Evolutionary conservation across 805 yeast genomes (phyloP), one percentile per base, ranked within the genome.

Genomic region (Lachancea nothofagi): DNA sequence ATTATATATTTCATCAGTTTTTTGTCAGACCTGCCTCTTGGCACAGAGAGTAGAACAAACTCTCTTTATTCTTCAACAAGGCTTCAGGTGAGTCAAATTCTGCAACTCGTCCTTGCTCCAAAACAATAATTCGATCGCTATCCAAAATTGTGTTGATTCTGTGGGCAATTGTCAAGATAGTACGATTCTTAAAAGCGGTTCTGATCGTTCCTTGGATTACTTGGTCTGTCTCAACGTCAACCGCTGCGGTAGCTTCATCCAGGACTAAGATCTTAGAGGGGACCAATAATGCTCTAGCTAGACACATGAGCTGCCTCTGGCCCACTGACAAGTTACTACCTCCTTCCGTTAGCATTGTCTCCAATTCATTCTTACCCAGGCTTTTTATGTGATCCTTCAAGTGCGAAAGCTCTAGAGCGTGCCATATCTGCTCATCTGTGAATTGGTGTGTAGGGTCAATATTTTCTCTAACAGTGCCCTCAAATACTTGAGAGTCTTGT

Each of bases 201-300:
- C 93, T 72, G 37, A 84, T 84, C 1, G 95, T 84, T 45, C 80
- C 77, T 65, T 84, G 94, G 38, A 84, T 71, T 40, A 83, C 73
- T 45, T 77, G 66, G 61, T 84, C 95, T 2, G 95, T 84, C 55
- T 83, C 86, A 26, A 83, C 89, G 62, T 84, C 95, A 37, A 84
- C 93, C 5, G 90, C 88, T 4, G 95, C 93, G 2, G 95, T 84
- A 9, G 94, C 94, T 62, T 84, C 95, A 61, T 84, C 95, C 53
- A 84, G 64, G 7, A 84, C 78, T 46, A 84, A 67, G 29, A 84
- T 73, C 44, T 78, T 75, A 5, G 78, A 67, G 27, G 77, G 72
- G 45, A 78, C 78, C 47, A 82, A 69, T 44, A 84, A 65, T 1
- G 89, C 93, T 57, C 95, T 69, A 0, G 90, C 88, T 38, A 84